These are phyloP conservation scores for Podospora pseudocomata DNA, from an alignment of 495 filamentous ascomycete species.

Conservation along the genomic window DNA sequence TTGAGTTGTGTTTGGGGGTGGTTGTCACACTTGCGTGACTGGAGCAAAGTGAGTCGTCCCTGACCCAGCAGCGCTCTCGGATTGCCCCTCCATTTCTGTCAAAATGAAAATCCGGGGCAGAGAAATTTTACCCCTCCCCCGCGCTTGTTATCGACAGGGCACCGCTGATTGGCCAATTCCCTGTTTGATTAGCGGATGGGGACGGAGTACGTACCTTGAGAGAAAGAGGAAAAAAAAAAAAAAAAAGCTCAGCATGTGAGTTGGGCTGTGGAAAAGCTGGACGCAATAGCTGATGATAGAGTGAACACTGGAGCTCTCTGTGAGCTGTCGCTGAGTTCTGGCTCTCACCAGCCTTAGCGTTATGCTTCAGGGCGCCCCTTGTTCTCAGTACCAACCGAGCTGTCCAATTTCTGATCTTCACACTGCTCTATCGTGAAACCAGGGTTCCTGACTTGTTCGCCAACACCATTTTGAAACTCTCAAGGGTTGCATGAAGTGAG, in stretches of 20 bases:
- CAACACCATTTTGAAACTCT: not conserved
- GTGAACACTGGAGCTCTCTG: not conserved
- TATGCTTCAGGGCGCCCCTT: not conserved
- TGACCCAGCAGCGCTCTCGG: not conserved
- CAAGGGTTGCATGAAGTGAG: not conserved
- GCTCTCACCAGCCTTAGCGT: not conserved
- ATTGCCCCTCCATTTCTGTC: conserved; percentile 18
- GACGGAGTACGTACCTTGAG: conserved; percentile 18
- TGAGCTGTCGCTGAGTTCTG: not conserved
- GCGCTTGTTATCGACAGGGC: conserved; percentile 8
- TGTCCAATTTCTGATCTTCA: not conserved
- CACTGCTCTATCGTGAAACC: too few relatives aligned
- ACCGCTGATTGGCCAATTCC: conserved; percentile 19
- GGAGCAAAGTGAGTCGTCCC: not conserved
- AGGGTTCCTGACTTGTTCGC: too few relatives aligned
- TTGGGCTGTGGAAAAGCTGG: not conserved
- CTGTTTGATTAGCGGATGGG: conserved; percentile 7
- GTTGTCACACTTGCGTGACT: not conserved
- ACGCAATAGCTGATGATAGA: too few relatives aligned
- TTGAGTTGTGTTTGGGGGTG: conserved; percentile 1
- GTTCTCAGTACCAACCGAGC: not conserved
- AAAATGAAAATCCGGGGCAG: conserved; percentile 17
- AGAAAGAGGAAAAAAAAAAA: not conserved
- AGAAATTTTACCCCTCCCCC: conserved; percentile 36
- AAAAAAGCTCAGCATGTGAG: not conserved